Evolutionary conservation across 495 filamentous ascomycete genomes (phyloP).

Genomic region (Chaetomium cochliodes): DNA sequence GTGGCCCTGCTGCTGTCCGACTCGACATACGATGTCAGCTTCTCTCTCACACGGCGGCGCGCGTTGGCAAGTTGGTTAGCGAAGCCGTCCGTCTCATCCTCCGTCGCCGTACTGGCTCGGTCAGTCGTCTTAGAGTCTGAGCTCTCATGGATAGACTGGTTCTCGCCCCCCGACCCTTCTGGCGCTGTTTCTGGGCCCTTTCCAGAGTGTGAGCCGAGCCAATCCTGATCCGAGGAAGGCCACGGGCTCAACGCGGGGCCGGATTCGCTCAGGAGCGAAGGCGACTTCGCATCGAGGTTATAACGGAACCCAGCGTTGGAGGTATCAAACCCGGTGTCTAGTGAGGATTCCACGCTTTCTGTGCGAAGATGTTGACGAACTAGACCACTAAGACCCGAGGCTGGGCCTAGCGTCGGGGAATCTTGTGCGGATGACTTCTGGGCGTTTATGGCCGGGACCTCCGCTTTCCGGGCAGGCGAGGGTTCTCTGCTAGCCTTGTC

Average conservation of each 20-base stretch:
- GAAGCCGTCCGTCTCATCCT: constrained; percentile 72
- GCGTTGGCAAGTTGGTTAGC: constrained; percentile 75
- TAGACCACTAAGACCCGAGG: constrained; percentile 71
- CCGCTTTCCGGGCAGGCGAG: constrained; percentile 24
- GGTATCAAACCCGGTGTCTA: constrained; percentile 48
- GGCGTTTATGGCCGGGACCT: constrained; percentile 29
- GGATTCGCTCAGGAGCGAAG: constrained; percentile 29
- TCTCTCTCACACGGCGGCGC: constrained; percentile 75
- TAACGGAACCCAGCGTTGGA: constrained; percentile 43
- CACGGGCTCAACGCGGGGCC: constrained; percentile 51
- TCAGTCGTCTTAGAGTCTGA: constrained; percentile 31
- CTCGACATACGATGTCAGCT: constrained; percentile 69
- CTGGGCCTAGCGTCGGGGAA: constrained; percentile 77
- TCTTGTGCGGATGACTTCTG: constrained; percentile 49
- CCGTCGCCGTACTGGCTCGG: constrained; percentile 34
- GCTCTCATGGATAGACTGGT: constrained; percentile 25
- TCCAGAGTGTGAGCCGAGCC: constrained; percentile 41
- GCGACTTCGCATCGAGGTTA: constrained; percentile 31
- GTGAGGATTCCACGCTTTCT: constrained; percentile 76
- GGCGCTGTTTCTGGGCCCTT: constrained; percentile 29
- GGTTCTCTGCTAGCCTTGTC: constrained; percentile 30
- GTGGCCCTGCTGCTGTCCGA: constrained; percentile 55
- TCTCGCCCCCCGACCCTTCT: constrained; percentile 16
- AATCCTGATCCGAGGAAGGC: constrained; percentile 52
- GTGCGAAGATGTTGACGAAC: constrained; percentile 83